Base-by-base conservation (phyloP, 768 basidiomycete species). In the Cystoderma amianthinum region DNA sequence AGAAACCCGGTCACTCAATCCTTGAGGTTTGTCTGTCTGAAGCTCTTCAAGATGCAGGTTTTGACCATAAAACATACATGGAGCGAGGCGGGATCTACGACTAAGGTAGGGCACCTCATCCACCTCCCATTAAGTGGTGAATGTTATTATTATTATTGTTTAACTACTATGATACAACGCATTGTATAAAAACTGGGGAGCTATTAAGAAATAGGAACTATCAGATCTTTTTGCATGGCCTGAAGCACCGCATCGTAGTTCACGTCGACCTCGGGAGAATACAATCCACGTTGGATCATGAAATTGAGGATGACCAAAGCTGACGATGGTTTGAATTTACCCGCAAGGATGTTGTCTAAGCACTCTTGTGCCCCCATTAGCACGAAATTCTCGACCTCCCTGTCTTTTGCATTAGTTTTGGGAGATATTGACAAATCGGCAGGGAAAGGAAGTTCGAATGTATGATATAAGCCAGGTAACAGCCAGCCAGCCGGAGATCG, bases 401-500 rank as follows among this genome's bases (percentile, higher is more conserved):
- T 66, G 22, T 71, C 68, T 9, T 55, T 47, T 23, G 49, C 45
- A 41, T 71, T 72, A 24, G 58, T 57, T 32, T 54, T 51, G 2
- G 69, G 70, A 1, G 44, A 39, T 24, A 65, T 46, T 10, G 56
- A 42, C 2, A 56, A 56, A 42, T 69, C 59, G 4, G 52, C 40
- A 0, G 65, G 68, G 9, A 72, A 54, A 10, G 61, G 59, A 9
- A 72, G 59, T 25, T 72, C 69, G 38, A 64, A 72, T 24, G 67
- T 59, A 43, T 68, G 65, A 47, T 72, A 72, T 15, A 69, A 51
- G 16, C 67, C 67, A 4, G 71, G 71, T n/a, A 72, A 49, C 13
- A 69, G 55, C 67, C 67, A 72, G 30, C 58, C 58, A 13, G 59
- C 51, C 5, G 65, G 67, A 0, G 69, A 69, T 13, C 66, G 69